Evolutionary conservation across 2,329 filamentous ascomycete genomes (phyloP).

Genomic region (Neoascochyta sp.): DNA sequence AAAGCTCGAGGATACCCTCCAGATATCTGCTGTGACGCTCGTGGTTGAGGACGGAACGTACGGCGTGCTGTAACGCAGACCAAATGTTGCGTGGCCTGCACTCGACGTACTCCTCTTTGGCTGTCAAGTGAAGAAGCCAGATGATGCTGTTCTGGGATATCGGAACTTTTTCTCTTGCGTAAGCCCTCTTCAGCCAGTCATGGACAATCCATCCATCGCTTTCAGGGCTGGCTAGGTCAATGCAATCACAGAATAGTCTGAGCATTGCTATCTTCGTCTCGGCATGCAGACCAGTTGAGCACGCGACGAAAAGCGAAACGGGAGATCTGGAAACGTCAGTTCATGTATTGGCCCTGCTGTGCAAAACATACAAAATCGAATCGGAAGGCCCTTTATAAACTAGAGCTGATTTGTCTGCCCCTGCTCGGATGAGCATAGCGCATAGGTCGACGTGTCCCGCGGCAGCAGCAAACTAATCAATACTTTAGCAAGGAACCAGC

Average conservation of each 20-base stretch:
- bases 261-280: constrained; percentile 14
- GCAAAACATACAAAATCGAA: constrained; percentile 5
- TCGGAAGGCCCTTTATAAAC: constrained; percentile 12
- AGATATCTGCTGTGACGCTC: constrained; percentile 2
- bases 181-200: constrained; percentile 13
- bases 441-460: constrained; percentile 10
- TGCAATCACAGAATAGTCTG: constrained; percentile 12
- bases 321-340: constrained; percentile 4
- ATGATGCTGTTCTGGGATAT: constrained; percentile 15
- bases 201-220: constrained; percentile 13
- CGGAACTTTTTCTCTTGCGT: constrained; percentile 9
- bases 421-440: constrained; percentile 9
- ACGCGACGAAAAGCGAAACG: constrained; percentile 10
- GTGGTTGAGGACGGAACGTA: constrained; percentile 9
- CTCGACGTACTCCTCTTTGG: constrained; percentile 11
- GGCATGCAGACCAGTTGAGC: constrained; percentile 2
- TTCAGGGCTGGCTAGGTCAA: constrained; percentile 7
- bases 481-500: neutral
- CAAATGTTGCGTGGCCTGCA: constrained; percentile 7
- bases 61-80: constrained; percentile 11
- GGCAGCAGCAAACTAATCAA: constrained; percentile 9
- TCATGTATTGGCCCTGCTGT: neutral
- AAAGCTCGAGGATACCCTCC: constrained; percentile 5
- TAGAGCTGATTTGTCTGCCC: constrained; percentile 12
- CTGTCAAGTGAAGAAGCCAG: constrained; percentile 8